phyloP scores from a whole-genome alignment of 495 filamentous ascomycete genomes.

The Annulohypoxylon nitens region DNA sequence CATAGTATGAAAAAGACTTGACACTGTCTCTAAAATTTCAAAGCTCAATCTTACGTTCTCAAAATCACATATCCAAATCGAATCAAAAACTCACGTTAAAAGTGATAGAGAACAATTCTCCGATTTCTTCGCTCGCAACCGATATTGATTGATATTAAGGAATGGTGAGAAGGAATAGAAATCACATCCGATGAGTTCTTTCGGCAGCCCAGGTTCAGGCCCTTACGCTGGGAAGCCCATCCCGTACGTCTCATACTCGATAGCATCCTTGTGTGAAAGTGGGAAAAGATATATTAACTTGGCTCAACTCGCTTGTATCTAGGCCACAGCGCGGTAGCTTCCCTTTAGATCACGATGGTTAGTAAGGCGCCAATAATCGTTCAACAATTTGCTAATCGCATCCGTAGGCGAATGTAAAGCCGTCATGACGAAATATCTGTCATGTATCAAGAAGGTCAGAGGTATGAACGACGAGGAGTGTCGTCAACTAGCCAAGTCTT shows the following conservation, averaged over 20 bases:
- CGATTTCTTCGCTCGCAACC: conserved; percentile 2
- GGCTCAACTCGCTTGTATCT: conserved; percentile 8
- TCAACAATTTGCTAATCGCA: conserved; percentile 9
- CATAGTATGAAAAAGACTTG: conserved; percentile 22
- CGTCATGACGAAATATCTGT: conserved; percentile 84
- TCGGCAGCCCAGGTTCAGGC: conserved; percentile 82
- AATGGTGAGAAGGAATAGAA: neutral
- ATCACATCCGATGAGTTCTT: conserved; percentile 65
- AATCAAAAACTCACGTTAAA: conserved; percentile 7
- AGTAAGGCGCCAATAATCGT: conserved; percentile 39
- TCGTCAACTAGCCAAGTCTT: conserved; percentile 84
- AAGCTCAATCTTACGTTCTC: conserved; percentile 2
- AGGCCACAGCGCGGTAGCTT: conserved; percentile 97
- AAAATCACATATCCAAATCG: conserved; percentile 11
- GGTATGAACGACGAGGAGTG: conserved; percentile 90
- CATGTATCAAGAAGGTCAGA: conserved; percentile 82
- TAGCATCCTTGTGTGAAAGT: conserved; percentile 24
- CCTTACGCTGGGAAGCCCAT: conserved; percentile 77
- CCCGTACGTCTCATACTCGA: conserved; percentile 69
- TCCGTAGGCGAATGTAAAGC: conserved; percentile 88
- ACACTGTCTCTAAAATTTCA: conserved; percentile 35
- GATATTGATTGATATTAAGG: conserved; percentile 1
- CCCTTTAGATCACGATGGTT: conserved; percentile 95
- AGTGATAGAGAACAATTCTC: conserved; percentile 4
- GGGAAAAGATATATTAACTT: conserved; percentile 16